These are phyloP conservation scores for Naganishia cerealis DNA, from an alignment of 1,284 basidiomycete genomes.

Conservation along the genomic window DNA sequence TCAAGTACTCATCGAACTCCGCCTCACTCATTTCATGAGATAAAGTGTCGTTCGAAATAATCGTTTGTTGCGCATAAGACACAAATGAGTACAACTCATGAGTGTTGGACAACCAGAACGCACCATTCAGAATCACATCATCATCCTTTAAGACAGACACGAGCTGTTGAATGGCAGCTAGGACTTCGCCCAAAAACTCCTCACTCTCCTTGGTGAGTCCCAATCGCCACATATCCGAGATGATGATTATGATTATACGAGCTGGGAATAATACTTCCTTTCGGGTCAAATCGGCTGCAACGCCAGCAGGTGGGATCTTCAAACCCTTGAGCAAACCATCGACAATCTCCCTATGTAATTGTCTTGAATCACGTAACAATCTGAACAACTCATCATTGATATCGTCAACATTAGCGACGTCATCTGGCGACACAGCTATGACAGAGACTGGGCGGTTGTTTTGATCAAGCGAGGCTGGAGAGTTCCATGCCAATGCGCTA, in stretches of 20 bases:
- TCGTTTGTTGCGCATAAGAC: slow-evolving; percentile 95
- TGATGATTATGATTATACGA: slow-evolving; percentile 95
- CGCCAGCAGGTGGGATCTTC: slow-evolving; percentile 87
- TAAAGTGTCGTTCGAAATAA: slow-evolving; percentile 94
- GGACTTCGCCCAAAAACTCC: slow-evolving; percentile 91
- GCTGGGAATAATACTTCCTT: slow-evolving; percentile 99
- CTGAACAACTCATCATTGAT: slow-evolving; percentile 87
- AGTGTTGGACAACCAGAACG: slow-evolving; percentile 99
- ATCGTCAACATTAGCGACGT: slow-evolving; percentile 89
- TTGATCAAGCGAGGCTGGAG: too few relatives aligned
- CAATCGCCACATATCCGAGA: slow-evolving; percentile 99
- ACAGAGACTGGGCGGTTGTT: too few relatives aligned
- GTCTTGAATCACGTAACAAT: too few relatives aligned
- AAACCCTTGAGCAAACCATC: slow-evolving; percentile 85
- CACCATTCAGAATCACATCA: slow-evolving; percentile 91
- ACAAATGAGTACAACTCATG: slow-evolving; percentile 99
- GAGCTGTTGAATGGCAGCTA: slow-evolving; percentile 41
- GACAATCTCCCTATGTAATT: slow-evolving; percentile 92
- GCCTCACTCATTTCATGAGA: slow-evolving; percentile 90
- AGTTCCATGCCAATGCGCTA: too few relatives aligned
- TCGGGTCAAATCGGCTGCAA: slow-evolving; percentile 85
- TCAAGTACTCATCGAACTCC: slow-evolving; percentile 93
- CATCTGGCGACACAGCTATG: too few relatives aligned
- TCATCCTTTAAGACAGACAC: slow-evolving; percentile 87
- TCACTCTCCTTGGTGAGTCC: slow-evolving; percentile 96